Base-by-base conservation (phyloP, 2,329 filamentous ascomycete species). In the Cladorrhinum sp. region DNA sequence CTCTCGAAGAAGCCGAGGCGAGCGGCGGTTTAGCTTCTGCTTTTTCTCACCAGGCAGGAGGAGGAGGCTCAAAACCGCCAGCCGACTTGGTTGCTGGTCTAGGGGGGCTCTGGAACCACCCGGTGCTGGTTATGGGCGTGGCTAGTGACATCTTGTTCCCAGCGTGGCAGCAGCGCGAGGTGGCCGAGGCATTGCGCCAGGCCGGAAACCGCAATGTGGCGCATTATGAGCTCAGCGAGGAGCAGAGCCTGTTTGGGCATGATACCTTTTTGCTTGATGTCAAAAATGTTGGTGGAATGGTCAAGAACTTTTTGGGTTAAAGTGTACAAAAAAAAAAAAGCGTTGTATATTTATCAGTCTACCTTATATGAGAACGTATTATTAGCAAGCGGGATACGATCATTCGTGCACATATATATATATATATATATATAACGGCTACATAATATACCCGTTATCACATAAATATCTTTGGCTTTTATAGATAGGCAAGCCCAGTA, bases 91-190 rank as follows among this genome's bases (percentile, higher is more conserved):
- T 98, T 36, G 80, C 80, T 0, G 95, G 95, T 0, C 78, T 99
- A 20, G 77, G 84, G 3, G 77, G 85, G 0, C 75, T 98, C 57
- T 85, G 87, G 58, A 82, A 93, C 63, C 94, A 88, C 55, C 91
- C 92, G 0, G 89, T 91, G 0, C 81, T 99, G 21, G 91, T 99
- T 10, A 88, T 99, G 79, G 95, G 95, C 33, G 95, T 98, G 3
- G 91, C 92, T 0, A 97, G 92, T 69, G 95, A 99, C 72, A 98
- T 97, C 55, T 78, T 99, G 36, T 99, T 99, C 76, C 95, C 95
- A 0, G 92, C 95, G 0, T 99, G 95, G 94, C 95, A 99, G 78
- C 95, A 99, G 78, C 86, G 91, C 57, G 95, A 99, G 75, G 88
- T 99, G 64, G 94, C 93, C 2, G 88, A 94, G 70, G 89, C 94